phyloP scores from a whole-genome alignment of 257 asterid genomes.

The Capsicum rhomboideum region DNA sequence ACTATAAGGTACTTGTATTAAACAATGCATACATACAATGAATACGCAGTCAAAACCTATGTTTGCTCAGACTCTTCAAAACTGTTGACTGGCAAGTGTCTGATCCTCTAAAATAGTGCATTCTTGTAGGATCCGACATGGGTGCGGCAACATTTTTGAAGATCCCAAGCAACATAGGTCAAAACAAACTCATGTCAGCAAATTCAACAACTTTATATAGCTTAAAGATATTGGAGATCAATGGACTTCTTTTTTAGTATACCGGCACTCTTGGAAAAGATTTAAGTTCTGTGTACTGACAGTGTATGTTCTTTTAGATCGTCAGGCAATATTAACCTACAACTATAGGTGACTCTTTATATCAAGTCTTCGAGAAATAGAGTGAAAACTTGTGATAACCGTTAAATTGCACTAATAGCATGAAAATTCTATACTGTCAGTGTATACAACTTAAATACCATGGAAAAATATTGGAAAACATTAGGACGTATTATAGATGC shows the following conservation, averaged over 20 bases:
- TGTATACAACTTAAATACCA: background rate
- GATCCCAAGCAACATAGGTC: too few relatives aligned
- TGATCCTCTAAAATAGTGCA: too few relatives aligned
- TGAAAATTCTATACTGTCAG: background rate
- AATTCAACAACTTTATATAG: too few relatives aligned
- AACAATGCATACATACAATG: too few relatives aligned
- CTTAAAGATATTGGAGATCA: background rate
- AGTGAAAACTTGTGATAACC: background rate
- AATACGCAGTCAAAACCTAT: too few relatives aligned
- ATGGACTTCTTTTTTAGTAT: background rate
- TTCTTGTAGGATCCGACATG: too few relatives aligned
- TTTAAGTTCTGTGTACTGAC: background rate
- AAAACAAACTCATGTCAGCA: too few relatives aligned
- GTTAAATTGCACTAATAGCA: background rate
- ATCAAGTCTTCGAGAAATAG: background rate
- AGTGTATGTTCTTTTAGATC: background rate
- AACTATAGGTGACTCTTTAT: background rate
- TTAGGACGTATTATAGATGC: too few relatives aligned
- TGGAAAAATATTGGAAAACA: background rate
- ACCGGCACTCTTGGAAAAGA: background rate
- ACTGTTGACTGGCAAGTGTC: too few relatives aligned
- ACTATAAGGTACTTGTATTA: too few relatives aligned
- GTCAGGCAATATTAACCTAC: background rate
- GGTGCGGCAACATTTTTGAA: too few relatives aligned
- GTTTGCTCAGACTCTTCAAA: too few relatives aligned